phyloP scores from a whole-genome alignment of 371 early-diverging fungal species.

The Entomophthora muscae region DNA sequence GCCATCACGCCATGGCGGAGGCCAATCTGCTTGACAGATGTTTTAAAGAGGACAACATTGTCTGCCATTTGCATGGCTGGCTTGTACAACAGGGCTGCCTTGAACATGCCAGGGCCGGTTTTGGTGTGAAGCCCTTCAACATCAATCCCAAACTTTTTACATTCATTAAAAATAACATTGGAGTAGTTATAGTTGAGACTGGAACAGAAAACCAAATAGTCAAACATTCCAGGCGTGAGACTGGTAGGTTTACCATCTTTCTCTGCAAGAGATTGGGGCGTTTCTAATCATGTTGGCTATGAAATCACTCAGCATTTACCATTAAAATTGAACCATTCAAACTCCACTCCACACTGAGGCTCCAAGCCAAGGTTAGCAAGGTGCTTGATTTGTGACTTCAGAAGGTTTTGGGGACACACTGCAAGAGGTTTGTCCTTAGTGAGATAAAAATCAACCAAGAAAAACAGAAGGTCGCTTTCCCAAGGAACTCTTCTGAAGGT shows the following conservation, averaged over 20 bases:
- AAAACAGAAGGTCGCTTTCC: conserved; percentile 57
- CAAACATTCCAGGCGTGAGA: conserved; percentile 63
- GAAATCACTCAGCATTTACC: conserved; percentile 21
- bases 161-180: conserved; percentile 46
- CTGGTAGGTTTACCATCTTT: conserved; percentile 35
- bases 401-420: conserved; percentile 42
- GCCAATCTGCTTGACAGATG: conserved; percentile 53
- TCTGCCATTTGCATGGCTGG: conserved; percentile 50
- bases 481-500: conserved; percentile 54
- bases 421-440: conserved; percentile 28
- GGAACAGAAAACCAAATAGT: conserved; percentile 62
- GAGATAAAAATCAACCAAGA: conserved; percentile 43
- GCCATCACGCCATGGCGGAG: conserved; percentile 47
- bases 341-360: conserved; percentile 55
- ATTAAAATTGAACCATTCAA: conserved; percentile 68
- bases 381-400: conserved; percentile 29
- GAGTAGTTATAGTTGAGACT: conserved; percentile 48
- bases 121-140: conserved; percentile 71
- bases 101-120: conserved; percentile 68
- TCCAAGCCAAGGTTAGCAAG: conserved; percentile 26
- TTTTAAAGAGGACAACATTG: conserved; percentile 61
- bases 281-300: conserved; percentile 26
- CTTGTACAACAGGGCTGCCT: conserved; percentile 52
- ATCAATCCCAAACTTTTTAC: conserved; percentile 35
- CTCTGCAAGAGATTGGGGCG: conserved; percentile 31